Evolutionary conservation across 495 filamentous ascomycete genomes (phyloP).

Genomic region (Clavariopsis aquatica): DNA sequence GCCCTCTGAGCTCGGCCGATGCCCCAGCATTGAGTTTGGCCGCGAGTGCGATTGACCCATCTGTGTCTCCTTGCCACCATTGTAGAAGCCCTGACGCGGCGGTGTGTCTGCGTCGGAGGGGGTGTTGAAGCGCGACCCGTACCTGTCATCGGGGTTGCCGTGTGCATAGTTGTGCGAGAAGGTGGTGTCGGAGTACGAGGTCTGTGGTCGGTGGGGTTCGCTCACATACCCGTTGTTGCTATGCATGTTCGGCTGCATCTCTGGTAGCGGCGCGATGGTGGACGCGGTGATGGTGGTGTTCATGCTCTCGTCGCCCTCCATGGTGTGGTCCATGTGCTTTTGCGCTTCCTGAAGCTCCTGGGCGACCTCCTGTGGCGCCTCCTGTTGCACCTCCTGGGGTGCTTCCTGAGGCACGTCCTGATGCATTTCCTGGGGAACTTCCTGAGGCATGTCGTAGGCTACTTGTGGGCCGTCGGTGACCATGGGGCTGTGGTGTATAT

Average conservation of each 20-base stretch:
- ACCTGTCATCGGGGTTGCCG: constrained; percentile 28
- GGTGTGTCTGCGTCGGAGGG: constrained; percentile 38
- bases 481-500: constrained; percentile 13
- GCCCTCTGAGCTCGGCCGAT: constrained; percentile 26
- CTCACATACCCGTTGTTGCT: constrained; percentile 25
- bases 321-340: constrained; percentile 34
- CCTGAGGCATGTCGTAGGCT: neutral
- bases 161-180: constrained; percentile 42
- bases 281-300: constrained; percentile 47
- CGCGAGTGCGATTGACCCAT: constrained; percentile 32
- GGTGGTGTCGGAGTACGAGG: constrained; percentile 48
- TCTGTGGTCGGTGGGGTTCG: constrained; percentile 43
- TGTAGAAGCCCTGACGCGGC: constrained; percentile 33
- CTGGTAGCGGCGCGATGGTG: constrained; percentile 38
- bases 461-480: neutral
- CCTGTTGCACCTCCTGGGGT: neutral
- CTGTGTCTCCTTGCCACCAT: constrained; percentile 35
- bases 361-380: neutral
- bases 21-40: constrained; percentile 27
- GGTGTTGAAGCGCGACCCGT: constrained; percentile 38
- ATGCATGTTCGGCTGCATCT: constrained; percentile 32
- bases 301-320: constrained; percentile 44
- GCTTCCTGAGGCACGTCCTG: neutral
- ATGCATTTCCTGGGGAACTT: neutral
- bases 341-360: constrained; percentile 15